These are phyloP conservation scores for Xylaria nigripes DNA, from an alignment of 495 filamentous ascomycete genomes.

Conservation along the genomic window DNA sequence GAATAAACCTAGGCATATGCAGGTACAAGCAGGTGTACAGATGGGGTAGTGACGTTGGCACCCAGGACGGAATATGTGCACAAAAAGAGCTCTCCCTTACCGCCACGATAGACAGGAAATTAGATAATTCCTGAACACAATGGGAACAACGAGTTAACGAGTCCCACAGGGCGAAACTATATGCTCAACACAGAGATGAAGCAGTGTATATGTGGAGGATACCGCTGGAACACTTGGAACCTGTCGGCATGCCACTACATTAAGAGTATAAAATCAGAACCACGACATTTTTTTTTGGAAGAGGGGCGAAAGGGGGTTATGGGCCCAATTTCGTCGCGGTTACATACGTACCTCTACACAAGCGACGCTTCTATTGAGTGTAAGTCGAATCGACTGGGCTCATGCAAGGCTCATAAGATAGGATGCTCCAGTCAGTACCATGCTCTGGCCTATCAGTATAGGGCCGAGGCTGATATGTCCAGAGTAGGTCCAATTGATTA, in stretches of 20 bases:
- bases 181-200: constrained; percentile 32
- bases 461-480: constrained; percentile 26
- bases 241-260: constrained; percentile 40
- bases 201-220: constrained; percentile 45
- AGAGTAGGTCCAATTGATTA: constrained; percentile 19
- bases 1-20: constrained; percentile 17
- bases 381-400: constrained; percentile 25
- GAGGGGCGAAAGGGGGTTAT: neutral
- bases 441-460: constrained; percentile 18
- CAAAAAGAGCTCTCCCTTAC: constrained; percentile 51
- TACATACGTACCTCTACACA: constrained; percentile 30
- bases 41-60: constrained; percentile 11
- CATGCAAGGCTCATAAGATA: constrained; percentile 23
- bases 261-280: constrained; percentile 26
- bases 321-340: neutral
- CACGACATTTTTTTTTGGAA: constrained; percentile 3
- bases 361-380: constrained; percentile 27
- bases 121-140: constrained; percentile 41
- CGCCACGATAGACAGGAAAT: constrained; percentile 52
- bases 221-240: constrained; percentile 41
- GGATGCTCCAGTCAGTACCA: constrained; percentile 29
- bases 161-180: constrained; percentile 52
- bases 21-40: constrained; percentile 16
- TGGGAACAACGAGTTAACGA: constrained; percentile 65
- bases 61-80: constrained; percentile 5